A percentile compares a stretch with the other conserved stretches of the same genome.
Evolutionary conservation across 495 filamentous ascomycete species (phyloP).

Genomic region (Penicillium crystallinum): DNA sequence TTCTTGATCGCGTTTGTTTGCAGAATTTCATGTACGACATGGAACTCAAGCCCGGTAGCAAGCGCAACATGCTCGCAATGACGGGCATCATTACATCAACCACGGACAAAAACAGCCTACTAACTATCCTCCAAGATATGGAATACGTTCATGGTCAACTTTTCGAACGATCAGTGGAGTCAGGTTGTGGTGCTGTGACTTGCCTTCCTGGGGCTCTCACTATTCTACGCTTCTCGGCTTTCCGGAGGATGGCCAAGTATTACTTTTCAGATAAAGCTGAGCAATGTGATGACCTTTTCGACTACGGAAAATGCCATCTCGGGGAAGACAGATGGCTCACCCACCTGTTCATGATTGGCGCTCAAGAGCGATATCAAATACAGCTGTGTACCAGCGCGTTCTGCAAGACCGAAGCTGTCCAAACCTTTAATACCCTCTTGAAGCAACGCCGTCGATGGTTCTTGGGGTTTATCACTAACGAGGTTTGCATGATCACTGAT

Average conservation of each 20-base stretch:
- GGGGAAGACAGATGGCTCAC: slow-evolving; percentile 98
- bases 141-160: slow-evolving; percentile 98
- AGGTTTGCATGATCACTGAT: slow-evolving; percentile 98
- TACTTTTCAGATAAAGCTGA: slow-evolving; percentile 98
- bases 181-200: slow-evolving; percentile 89
- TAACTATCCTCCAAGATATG: slow-evolving; percentile 95
- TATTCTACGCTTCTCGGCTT: slow-evolving; percentile 93
- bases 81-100: slow-evolving; percentile 97
- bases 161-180: slow-evolving; percentile 95
- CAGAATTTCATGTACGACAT: slow-evolving; percentile 99
- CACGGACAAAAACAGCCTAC: slow-evolving; percentile 78
- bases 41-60: slow-evolving; percentile 93
- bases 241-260: slow-evolving; percentile 95
- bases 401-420: slow-evolving; percentile 97
- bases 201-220: slow-evolving; percentile 93
- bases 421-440: slow-evolving; percentile 77
- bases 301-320: slow-evolving; percentile 92
- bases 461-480: slow-evolving; percentile 95
- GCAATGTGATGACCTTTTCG: slow-evolving; percentile 93
- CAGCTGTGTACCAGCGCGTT: slow-evolving; percentile 97
- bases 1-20: slow-evolving; percentile 85
- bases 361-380: slow-evolving; percentile 88
- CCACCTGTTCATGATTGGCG: slow-evolving; percentile 98
- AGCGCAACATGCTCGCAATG: slow-evolving; percentile 94
- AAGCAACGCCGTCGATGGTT: slow-evolving; percentile 98